Evolutionary conservation across 805 yeast species (phyloP).

Genomic region (Kazachstania kunashirensis): DNA sequence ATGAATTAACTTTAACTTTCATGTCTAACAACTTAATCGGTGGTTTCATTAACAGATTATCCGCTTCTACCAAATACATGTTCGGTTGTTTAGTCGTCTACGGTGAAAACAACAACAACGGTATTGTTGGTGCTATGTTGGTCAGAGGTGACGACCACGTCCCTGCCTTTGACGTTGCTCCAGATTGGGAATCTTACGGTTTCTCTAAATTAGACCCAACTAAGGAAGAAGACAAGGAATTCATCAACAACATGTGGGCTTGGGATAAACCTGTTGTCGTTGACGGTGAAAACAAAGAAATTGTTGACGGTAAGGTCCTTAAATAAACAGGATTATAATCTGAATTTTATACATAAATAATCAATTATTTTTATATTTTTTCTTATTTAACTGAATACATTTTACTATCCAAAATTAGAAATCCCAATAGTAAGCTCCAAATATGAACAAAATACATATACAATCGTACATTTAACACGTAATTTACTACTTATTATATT

Average conservation of each 20-base stretch:
- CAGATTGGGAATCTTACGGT: constrained; percentile 94
- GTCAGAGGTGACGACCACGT: constrained; percentile 86
- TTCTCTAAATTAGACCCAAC: constrained; percentile 77
- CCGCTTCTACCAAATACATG: constrained; percentile 86
- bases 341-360: too few relatives aligned
- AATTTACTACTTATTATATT: too few relatives aligned
- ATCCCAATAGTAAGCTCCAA: too few relatives aligned
- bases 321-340: constrained; percentile 57
- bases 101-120: constrained; percentile 98
- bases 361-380: too few relatives aligned
- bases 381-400: too few relatives aligned
- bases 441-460: too few relatives aligned
- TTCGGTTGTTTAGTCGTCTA: constrained; percentile 90
- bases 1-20: constrained; percentile 91
- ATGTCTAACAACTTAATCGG: constrained; percentile 98
- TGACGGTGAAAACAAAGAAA: constrained; percentile 74
- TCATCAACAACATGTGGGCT: constrained; percentile 87
- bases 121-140: constrained; percentile 89
- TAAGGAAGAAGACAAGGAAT: constrained; percentile 65
- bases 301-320: constrained; percentile 96
- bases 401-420: too few relatives aligned
- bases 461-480: too few relatives aligned
- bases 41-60: constrained; percentile 93
- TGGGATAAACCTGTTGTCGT: constrained; percentile 91
- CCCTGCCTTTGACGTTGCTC: constrained; percentile 97